Evolutionary conservation across 305 asterid genomes (phyloP).

Genomic region (Fraxinus velutina): DNA sequence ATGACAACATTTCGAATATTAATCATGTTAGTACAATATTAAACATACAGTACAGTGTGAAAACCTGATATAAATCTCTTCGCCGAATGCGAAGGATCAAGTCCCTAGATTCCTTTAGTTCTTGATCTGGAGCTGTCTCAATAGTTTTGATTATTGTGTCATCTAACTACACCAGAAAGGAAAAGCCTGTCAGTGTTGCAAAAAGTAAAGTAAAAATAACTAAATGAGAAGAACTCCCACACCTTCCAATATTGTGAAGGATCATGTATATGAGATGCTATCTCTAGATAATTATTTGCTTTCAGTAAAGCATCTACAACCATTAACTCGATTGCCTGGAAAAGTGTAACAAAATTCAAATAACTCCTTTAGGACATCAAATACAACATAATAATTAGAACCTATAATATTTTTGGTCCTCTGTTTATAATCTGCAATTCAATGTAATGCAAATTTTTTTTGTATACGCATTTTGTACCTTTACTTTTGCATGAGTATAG

Average conservation of each 20-base stretch:
- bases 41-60: slow-evolving; percentile 9
- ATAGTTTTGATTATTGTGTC: slow-evolving; percentile 79
- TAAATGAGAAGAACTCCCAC: slow-evolving; percentile 22
- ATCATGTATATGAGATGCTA: slow-evolving; percentile 73
- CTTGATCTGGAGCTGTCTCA: slow-evolving; percentile 71
- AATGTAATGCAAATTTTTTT: slow-evolving; percentile 7
- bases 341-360: slow-evolving; percentile 7
- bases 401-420: slow-evolving; percentile 1
- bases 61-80: slow-evolving; percentile 79
- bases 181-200: slow-evolving; percentile 11
- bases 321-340: slow-evolving; percentile 88
- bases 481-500: slow-evolving; percentile 92
- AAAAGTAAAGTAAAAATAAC: slow-evolving; percentile 9
- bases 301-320: slow-evolving; percentile 80
- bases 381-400: not conserved
- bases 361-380: slow-evolving; percentile 1
- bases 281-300: slow-evolving; percentile 64
- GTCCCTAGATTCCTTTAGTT: slow-evolving; percentile 75
- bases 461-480: slow-evolving; percentile 41
- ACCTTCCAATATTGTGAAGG: slow-evolving; percentile 95
- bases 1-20: not conserved
- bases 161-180: slow-evolving; percentile 57
- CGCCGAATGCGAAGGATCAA: slow-evolving; percentile 79
- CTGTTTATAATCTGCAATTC: not conserved
- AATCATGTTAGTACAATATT: not conserved